Percentiles rank a stretch among this genome's conserved stretches.
phyloP scores from a whole-genome alignment of 345 rosid species.

The Turnera subulata region DNA sequence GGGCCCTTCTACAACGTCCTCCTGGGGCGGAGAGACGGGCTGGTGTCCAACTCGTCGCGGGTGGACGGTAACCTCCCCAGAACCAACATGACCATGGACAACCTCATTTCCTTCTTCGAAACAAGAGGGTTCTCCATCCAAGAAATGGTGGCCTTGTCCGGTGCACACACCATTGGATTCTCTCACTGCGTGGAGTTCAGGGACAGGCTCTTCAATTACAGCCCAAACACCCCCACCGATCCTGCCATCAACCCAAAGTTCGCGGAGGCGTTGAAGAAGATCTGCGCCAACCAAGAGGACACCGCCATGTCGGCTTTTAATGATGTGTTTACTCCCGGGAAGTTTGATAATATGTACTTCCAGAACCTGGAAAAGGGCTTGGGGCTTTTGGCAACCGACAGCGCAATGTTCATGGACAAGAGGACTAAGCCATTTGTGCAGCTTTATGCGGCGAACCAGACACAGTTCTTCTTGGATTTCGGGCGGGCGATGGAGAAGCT shows the following conservation, averaged over 20 bases:
- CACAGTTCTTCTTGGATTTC: slow-evolving; percentile 44
- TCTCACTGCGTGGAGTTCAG: slow-evolving; percentile 71
- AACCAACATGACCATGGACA: slow-evolving; percentile 32
- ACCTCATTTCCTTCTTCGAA: slow-evolving; percentile 36
- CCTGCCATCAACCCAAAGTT: slow-evolving; percentile 37
- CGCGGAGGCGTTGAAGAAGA: slow-evolving; percentile 38
- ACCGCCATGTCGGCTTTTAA: slow-evolving; percentile 58
- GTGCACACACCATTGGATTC: slow-evolving; percentile 79
- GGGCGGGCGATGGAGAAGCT: slow-evolving; percentile 53
- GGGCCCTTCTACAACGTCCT: slow-evolving; percentile 48
- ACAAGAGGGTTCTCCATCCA: slow-evolving; percentile 32
- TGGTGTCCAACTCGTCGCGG: slow-evolving; percentile 31
- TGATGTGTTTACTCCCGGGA: slow-evolving; percentile 60
- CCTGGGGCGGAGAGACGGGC: slow-evolving; percentile 59
- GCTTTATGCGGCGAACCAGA: slow-evolving; percentile 47
- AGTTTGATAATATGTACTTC: slow-evolving; percentile 80
- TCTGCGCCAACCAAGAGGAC: slow-evolving; percentile 44
- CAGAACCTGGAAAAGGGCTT: slow-evolving; percentile 49
- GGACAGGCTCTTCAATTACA: slow-evolving; percentile 38
- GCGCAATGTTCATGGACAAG: slow-evolving; percentile 39
- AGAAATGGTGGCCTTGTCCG: slow-evolving; percentile 61
- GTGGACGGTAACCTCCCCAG: slow-evolving; percentile 41
- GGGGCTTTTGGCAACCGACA: slow-evolving; percentile 50
- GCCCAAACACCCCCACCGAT: slow-evolving; percentile 23
- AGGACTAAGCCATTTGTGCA: slow-evolving; percentile 50